Evolutionary conservation across 345 rosid species (phyloP), one percentile per base, ranked within the genome.

Genomic region (Hypericum androsaemum): DNA sequence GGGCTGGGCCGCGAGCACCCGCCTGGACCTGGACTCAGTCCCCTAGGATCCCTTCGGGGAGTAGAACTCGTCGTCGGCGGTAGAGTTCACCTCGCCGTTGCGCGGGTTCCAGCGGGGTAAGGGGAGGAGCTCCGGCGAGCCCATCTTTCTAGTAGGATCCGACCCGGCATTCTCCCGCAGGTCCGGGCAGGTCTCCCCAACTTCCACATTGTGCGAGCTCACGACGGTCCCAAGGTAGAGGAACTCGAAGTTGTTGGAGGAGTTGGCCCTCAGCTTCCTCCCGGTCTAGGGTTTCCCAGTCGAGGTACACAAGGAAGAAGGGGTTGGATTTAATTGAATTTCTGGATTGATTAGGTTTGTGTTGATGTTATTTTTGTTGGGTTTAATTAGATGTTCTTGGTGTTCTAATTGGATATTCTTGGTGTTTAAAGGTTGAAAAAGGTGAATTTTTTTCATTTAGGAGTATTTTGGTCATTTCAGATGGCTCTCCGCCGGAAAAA

Each of bases 81-180:
- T 83, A 0, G 69, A 74, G 0, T 78, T 72, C 9, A 67, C 75
- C 7, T 78, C 88, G 5, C 73, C 65, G 15, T 49, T 73, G 59
- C 69, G 43, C 13, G 66, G 70, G 42, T 72, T 70, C 71, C 74
- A 94, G 71, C 8, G 99, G 96, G 99, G 97, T 38, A 94, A 78
- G 6, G 97, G 99, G 35, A 75, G 85, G 37, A 94, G 86, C 72
- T 88, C 99, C 67, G 99, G 99, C 9, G 99, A 94, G 12, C 85
- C 87, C 47, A 88, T 37, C 56, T 82, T 88, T 58, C n/a, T n/a
- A n/a, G 77, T 67, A 11, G 77, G 78, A 48, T 73, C 84, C 40
- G 74, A 72, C 15, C 56, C 54, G 3, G 37, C 51, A 44, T 32
- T 37, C 3, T 14, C 5, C 51, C 46, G 6, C 10, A 10, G 17